Base-by-base conservation (phyloP, 2,329 filamentous ascomycete genomes). In the Aspergillus japonicus region DNA sequence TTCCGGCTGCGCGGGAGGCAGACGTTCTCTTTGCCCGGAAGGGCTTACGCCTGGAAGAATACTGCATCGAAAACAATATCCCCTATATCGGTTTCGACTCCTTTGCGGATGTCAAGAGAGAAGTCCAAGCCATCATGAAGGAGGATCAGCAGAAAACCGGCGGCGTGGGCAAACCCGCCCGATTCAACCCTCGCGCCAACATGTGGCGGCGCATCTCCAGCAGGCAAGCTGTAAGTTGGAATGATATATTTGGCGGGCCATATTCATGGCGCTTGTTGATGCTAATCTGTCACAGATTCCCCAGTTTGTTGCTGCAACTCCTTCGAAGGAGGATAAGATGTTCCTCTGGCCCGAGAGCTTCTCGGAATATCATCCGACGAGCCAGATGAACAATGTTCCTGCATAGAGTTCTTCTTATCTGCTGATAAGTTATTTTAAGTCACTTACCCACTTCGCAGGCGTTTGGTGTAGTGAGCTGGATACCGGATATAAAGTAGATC, bases 181-280 rank as follows among this genome's bases (percentile, higher is more conserved):
- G 81, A 64, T 89, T 88, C 78, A 89, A 89, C 74, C 87, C 87
- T 7, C 80, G 87, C 48, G 87, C 86, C 29, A 89, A 89, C 72
- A 79, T 89, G 77, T 89, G 87, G 87, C 78, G 87, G 56, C 79
- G 86, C 29, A 81, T 85, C 48, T 85, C 82, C 35, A 87, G 84
- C 75, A 83, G 82, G 75, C 80, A 77, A 48, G 81, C 82, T 42
- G 82, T 84, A 64, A 71, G 79, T 54, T 21, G 14, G 19, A 1
- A 5, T 29, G 2, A 16, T 62, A 63, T 24, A 69, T 68, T 53
- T 65, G 70, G 33, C 19, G 42, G 11, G 8, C 47, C 11, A 57
- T 69, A 47, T 70, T 68, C 64, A 23, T 58, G 7, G 49, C 60
- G 39, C 39, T 44, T 63, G n/a, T 62, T 49, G 29, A 11, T 2